Percentiles rank a stretch among this genome's conserved stretches.
These are phyloP conservation scores for Achaetomiella virescens DNA, from an alignment of 495 filamentous ascomycete genomes.

Conservation along the genomic window DNA sequence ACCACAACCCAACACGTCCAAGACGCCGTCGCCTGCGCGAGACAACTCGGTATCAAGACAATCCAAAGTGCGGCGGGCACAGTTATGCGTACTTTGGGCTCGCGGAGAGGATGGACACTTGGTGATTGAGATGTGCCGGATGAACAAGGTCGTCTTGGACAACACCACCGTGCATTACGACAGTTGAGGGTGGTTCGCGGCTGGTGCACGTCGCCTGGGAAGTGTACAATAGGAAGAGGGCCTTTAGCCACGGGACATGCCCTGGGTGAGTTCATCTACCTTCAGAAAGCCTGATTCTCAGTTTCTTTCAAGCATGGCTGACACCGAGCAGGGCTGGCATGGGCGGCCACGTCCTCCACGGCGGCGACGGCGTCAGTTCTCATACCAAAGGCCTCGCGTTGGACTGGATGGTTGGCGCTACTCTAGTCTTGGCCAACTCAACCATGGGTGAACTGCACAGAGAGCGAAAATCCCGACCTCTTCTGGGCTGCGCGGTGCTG, in stretches of 20 bases:
- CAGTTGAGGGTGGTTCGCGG: conserved; percentile 34
- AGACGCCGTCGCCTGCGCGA: conserved; percentile 36
- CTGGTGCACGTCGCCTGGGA: conserved; percentile 39
- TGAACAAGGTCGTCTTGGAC: conserved; percentile 39
- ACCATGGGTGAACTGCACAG: conserved; percentile 34
- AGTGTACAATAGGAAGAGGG: conserved; percentile 37
- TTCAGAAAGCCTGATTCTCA: not conserved
- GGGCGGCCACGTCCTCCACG: conserved; percentile 40
- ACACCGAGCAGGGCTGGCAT: conserved; percentile 35
- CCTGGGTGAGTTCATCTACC: conserved; percentile 29
- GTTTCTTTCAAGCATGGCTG: not conserved
- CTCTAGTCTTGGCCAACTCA: conserved; percentile 39
- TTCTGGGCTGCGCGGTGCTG: conserved; percentile 44
- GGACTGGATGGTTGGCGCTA: conserved; percentile 41
- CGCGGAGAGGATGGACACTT: conserved; percentile 43
- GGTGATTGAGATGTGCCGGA: conserved; percentile 39
- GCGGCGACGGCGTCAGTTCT: conserved; percentile 40
- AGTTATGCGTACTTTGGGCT: conserved; percentile 44
- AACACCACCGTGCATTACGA: conserved; percentile 34
- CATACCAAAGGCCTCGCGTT: conserved; percentile 39
- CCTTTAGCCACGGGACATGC: conserved; percentile 42
- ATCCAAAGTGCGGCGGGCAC: conserved; percentile 43
- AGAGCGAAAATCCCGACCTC: conserved; percentile 39
- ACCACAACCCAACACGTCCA: conserved; percentile 36
- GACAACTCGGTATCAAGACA: conserved; percentile 37